Conservation (phyloP, 1,139 yeast genomes). For the Blastobotrys apis region DNA sequence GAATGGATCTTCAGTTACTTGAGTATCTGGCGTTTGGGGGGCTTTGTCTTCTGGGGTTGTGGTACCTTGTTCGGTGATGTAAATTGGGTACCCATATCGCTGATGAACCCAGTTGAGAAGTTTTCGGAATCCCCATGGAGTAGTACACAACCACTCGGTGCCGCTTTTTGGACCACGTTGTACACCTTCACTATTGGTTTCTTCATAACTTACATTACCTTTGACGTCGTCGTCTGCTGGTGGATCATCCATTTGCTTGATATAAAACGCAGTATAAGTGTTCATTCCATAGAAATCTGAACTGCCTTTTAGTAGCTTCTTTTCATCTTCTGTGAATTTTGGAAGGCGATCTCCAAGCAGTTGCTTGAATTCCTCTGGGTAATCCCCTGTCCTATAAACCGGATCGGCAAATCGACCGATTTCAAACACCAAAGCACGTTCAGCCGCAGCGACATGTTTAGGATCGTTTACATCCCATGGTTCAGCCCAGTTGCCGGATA, state of each 20-base stretch:
- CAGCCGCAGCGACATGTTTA: slow-evolving; percentile 29
- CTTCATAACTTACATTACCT: no score
- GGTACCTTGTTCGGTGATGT: slow-evolving; percentile 35
- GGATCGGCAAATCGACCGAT: slow-evolving; percentile 36
- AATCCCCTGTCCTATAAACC: slow-evolving; percentile 29
- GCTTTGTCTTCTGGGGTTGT: slow-evolving; percentile 36
- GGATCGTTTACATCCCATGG: slow-evolving; percentile 7
- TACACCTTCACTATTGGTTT: slow-evolving; percentile 29
- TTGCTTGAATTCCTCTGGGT: slow-evolving; percentile 20
- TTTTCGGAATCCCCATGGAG: slow-evolving; percentile 19
- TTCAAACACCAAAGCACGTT: slow-evolving; percentile 32
- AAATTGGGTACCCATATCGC: slow-evolving; percentile 15
- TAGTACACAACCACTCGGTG: slow-evolving; percentile 17
- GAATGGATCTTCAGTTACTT: slow-evolving; percentile 30
- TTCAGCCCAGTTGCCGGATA: slow-evolving; percentile 14
- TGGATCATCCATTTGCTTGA: slow-evolving; percentile 28
- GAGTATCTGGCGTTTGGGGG: no score
- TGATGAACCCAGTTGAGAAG: slow-evolving; percentile 16
- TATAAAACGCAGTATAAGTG: slow-evolving; percentile 38
- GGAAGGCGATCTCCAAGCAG: slow-evolving; percentile 27
- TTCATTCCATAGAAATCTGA: slow-evolving; percentile 37
- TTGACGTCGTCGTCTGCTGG: slow-evolving; percentile 22
- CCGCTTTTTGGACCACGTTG: slow-evolving; percentile 31
- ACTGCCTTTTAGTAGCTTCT: slow-evolving; percentile 26
- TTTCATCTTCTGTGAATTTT: slow-evolving; percentile 32